phyloP scores from a whole-genome alignment of 2,329 filamentous ascomycete species.

The Xylariales sp. region DNA sequence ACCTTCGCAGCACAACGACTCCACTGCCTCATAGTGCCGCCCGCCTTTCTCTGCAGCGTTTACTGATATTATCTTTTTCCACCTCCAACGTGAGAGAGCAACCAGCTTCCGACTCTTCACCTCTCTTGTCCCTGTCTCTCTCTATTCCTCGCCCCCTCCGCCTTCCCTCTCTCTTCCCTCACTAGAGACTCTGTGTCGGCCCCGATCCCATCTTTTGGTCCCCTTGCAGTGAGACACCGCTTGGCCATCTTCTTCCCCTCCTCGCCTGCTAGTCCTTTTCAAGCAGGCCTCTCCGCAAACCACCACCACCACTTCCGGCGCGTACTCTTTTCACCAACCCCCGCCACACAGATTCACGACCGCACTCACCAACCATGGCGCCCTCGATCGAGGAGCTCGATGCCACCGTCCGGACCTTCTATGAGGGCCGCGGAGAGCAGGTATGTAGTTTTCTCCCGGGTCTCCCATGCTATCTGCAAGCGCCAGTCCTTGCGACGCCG shows the following conservation, averaged over 20 bases:
- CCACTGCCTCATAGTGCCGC: slow-evolving; percentile 2
- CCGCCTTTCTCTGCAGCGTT: not conserved
- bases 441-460: slow-evolving; percentile 46
- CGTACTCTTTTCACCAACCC: slow-evolving; percentile 10
- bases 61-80: slow-evolving; percentile 5
- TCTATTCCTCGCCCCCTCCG: not conserved
- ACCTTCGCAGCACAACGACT: not conserved
- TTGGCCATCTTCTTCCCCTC: not conserved
- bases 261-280: not conserved
- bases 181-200: no score
- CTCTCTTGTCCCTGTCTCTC: not conserved
- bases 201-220: no score
- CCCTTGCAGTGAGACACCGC: no score
- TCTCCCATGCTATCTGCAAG: not conserved
- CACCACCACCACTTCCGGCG: slow-evolving; percentile 17
- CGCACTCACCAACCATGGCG: slow-evolving; percentile 45
- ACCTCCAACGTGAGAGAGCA: slow-evolving; percentile 2
- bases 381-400: slow-evolving; percentile 90
- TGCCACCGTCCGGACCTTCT: slow-evolving; percentile 92
- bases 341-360: slow-evolving; percentile 7
- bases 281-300: not conserved
- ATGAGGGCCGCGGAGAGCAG: slow-evolving; percentile 91
- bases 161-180: not conserved
- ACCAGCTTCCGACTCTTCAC: not conserved
- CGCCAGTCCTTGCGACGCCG: slow-evolving; percentile 6